Base-by-base conservation (phyloP, 345 rosid genomes). In the Anacardium occidentale region DNA sequence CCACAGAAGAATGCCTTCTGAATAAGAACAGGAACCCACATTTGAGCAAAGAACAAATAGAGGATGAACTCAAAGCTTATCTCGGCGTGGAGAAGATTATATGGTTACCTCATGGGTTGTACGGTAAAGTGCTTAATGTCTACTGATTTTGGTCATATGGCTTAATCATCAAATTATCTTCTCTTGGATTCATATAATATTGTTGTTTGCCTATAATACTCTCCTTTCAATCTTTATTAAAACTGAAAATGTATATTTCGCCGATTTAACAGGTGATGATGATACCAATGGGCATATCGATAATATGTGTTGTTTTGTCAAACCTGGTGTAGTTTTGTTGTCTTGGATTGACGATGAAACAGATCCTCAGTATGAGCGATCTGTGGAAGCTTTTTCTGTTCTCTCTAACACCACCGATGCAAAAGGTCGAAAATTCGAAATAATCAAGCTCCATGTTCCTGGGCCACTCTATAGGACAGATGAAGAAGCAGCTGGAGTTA, bases 241-340 rank as follows among this genome's bases (percentile, higher is more conserved):
- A 63, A 15, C 29, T 26, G 53, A 55, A 66, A 40, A 44, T 13
- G 25, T 12, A 9, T 29, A 37, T 37, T 50, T 26, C 70, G 37
- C 37, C 60, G 34, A 75, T 44, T 75, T 54, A 24, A 74, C 89
- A 94, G 98, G 98, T 75, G 99, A 92, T 82, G 97, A 95, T 79
- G 99, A 95, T 79, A 95, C 99, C 34, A 95, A 95, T 65, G 99
- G 99, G 21, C 99, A 92, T 72, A 87, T 95, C 63, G 98, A 95
- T 78, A 95, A 91, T 76, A 88, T 92, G 93, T 92, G 98, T 81
- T 95, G 99, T 79, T 95, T 95, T 71, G 92, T 72, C 10, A 88
- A 79, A 85, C 99, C 98, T 5, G 96, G 97, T 72, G 93, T 84
- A 66, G 98, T 95, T 68, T 71, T 95, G 70, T 67, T 92, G 72